Evolutionary conservation across 768 basidiomycete species (phyloP).

Genomic region (Gloeostereum incarnatum): DNA sequence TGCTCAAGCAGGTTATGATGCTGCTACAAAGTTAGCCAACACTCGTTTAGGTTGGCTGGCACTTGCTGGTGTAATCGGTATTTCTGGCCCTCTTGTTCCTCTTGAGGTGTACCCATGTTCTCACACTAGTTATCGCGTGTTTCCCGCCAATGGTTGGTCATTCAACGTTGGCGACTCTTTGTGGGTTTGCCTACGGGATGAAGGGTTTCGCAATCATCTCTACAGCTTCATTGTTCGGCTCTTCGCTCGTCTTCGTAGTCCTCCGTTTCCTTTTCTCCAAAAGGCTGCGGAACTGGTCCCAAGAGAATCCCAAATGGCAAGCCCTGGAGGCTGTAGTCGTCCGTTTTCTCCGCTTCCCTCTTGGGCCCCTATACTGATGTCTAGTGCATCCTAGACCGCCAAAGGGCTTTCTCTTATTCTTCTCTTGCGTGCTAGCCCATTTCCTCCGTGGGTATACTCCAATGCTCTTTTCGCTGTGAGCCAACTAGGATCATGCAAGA

Average conservation of each 20-base stretch:
- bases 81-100: slow-evolving; percentile 11
- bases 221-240: slow-evolving; percentile 51
- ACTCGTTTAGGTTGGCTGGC: slow-evolving; percentile 55
- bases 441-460: slow-evolving; percentile 87
- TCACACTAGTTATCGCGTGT: slow-evolving; percentile 31
- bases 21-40: slow-evolving; percentile 50
- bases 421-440: slow-evolving; percentile 71
- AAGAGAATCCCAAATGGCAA: slow-evolving; percentile 63
- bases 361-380: slow-evolving; percentile 2
- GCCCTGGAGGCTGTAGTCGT: slow-evolving; percentile 72
- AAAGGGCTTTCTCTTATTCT: slow-evolving; percentile 51
- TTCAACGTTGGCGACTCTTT: slow-evolving; percentile 55
- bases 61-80: slow-evolving; percentile 43
- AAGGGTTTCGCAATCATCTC: slow-evolving; percentile 64
- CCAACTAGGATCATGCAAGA: slow-evolving; percentile 7
- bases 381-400: slow-evolving; percentile 41
- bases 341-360: slow-evolving; percentile 14
- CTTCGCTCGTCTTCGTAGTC: slow-evolving; percentile 49
- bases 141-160: slow-evolving; percentile 62
- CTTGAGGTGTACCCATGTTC: slow-evolving; percentile 1
- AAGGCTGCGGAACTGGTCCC: slow-evolving; percentile 50
- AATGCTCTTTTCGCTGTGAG: slow-evolving; percentile 72
- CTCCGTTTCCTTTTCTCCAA: slow-evolving; percentile 51
- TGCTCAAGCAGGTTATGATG: slow-evolving; percentile 63
- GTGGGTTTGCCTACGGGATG: slow-evolving; percentile 81